These are phyloP conservation scores for Trichoderma gamsii DNA, from an alignment of 495 filamentous ascomycete genomes.

Conservation along the genomic window DNA sequence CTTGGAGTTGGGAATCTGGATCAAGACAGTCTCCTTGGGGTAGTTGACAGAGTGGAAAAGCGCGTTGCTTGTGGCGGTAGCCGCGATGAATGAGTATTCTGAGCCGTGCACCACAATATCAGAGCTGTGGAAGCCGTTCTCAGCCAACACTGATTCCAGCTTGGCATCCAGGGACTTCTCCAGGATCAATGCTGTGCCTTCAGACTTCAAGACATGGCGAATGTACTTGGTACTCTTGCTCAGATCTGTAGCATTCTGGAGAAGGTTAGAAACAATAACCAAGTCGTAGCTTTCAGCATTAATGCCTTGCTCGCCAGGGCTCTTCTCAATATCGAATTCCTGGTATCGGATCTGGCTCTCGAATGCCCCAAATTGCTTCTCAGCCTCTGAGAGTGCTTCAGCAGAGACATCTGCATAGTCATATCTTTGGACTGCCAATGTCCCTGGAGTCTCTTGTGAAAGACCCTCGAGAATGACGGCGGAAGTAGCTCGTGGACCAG, in stretches of 20 bases:
- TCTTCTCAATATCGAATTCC: slow-evolving; percentile 43
- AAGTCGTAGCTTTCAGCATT: slow-evolving; percentile 43
- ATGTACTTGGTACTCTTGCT: slow-evolving; percentile 28
- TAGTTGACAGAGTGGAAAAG: too few species aligned
- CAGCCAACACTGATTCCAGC: too few species aligned
- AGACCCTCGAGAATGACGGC: not conserved
- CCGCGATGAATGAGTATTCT: too few species aligned
- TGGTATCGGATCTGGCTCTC: slow-evolving; percentile 37
- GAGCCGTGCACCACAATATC: too few species aligned
- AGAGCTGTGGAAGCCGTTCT: too few species aligned
- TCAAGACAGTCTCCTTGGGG: too few species aligned
- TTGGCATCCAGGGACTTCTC: too few species aligned
- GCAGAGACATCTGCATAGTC: slow-evolving; percentile 39
- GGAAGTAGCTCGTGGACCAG: slow-evolving; percentile 16
- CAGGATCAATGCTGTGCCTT: slow-evolving; percentile 22
- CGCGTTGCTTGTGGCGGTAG: too few species aligned
- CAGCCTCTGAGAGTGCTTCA: slow-evolving; percentile 25
- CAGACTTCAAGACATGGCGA: slow-evolving; percentile 32
- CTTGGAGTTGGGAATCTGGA: too few species aligned
- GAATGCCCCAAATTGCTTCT: slow-evolving; percentile 34
- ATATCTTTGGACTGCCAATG: slow-evolving; percentile 42
- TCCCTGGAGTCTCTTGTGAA: slow-evolving; percentile 40
- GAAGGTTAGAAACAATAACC: slow-evolving; percentile 45
- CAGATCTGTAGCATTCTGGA: slow-evolving; percentile 40
- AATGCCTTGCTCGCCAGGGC: slow-evolving; percentile 45